phyloP scores from a whole-genome alignment of 73 alveolate genomes.

The Tetrahymena elliotti region DNA sequence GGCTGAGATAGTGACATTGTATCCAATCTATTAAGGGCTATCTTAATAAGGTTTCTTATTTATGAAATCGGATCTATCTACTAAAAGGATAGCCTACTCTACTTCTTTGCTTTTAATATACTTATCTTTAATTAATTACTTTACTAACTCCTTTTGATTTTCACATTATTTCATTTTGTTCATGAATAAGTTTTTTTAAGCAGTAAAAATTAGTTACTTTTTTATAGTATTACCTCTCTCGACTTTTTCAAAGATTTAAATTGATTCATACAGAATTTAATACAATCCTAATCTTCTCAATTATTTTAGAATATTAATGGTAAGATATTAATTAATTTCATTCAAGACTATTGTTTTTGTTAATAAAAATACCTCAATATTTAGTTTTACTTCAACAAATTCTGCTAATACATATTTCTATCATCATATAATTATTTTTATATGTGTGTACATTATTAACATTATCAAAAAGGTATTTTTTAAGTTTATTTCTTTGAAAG shows the following conservation, averaged over 20 bases:
- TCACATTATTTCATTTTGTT: background rate
- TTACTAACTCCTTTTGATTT: background rate
- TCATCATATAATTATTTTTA: no score
- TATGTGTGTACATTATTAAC: no score
- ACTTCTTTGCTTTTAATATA: background rate
- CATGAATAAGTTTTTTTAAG: background rate
- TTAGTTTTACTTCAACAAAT: no score
- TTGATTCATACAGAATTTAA: no score
- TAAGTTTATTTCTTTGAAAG: no score
- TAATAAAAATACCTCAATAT: no score
- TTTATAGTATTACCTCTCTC: background rate
- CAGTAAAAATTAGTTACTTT: background rate
- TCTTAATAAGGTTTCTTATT: slow-evolving; percentile 47
- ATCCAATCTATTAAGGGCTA: slow-evolving; percentile 69
- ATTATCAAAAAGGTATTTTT: no score
- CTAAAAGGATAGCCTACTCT: background rate
- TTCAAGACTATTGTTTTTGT: no score
- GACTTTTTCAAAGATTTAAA: no score
- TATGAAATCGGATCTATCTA: slow-evolving; percentile 10
- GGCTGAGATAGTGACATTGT: slow-evolving; percentile 76
- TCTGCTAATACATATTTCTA: no score
- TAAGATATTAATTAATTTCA: background rate
- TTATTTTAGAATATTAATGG: no score
- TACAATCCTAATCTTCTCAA: no score
- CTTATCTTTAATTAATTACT: background rate